These are phyloP conservation scores for Amanita molliuscula DNA, from an alignment of 768 basidiomycete genomes.

Conservation along the genomic window DNA sequence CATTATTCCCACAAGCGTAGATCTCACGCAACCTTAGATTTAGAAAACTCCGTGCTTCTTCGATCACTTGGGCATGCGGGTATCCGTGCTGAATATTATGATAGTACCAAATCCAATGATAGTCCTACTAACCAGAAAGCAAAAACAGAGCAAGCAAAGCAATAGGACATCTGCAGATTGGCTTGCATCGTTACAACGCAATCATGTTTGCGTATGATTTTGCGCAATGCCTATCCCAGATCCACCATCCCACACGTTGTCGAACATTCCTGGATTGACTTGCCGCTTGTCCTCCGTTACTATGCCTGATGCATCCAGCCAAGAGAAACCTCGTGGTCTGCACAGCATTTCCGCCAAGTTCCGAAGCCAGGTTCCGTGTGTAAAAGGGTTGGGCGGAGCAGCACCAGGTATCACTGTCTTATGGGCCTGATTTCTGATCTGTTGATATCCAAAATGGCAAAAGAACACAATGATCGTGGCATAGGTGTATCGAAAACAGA, in stretches of 20 bases:
- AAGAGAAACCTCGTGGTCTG: constrained; percentile 71
- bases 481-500: background rate
- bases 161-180: background rate
- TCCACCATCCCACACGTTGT: constrained; percentile 8
- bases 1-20: background rate
- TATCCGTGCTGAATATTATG: background rate
- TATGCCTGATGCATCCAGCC: constrained; percentile 53
- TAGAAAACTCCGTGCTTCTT: background rate
- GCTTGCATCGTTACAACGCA: background rate
- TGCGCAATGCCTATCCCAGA: constrained; percentile 4
- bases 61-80: background rate
- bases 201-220: constrained; percentile 1
- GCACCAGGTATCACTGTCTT: constrained; percentile 53
- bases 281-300: constrained; percentile 65
- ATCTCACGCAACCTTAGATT: background rate
- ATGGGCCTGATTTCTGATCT: constrained; percentile 85
- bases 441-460: background rate
- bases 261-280: constrained; percentile 55
- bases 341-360: constrained; percentile 75
- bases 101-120: background rate
- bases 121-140: background rate
- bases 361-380: constrained; percentile 62
- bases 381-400: constrained; percentile 78
- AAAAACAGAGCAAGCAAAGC: constrained; percentile 4
- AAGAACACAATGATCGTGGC: background rate